These are phyloP conservation scores for Tulasnella calospora DNA, from an alignment of 768 basidiomycete species.

Conservation along the genomic window DNA sequence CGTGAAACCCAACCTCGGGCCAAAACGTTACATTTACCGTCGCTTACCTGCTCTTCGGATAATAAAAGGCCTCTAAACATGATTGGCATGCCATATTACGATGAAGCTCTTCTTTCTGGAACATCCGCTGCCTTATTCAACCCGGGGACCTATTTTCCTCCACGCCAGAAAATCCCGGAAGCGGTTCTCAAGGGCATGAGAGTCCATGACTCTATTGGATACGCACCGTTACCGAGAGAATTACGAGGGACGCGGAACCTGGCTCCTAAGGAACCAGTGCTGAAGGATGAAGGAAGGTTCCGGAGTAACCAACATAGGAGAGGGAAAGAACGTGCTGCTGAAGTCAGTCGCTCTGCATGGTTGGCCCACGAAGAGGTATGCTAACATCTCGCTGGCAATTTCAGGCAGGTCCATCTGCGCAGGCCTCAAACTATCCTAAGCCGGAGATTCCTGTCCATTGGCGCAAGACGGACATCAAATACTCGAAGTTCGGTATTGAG, in stretches of 20 bases:
- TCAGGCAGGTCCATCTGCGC: background rate
- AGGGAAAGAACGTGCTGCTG: background rate
- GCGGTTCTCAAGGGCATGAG: constrained; percentile 75
- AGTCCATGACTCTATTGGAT: constrained; percentile 82
- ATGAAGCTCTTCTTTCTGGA: constrained; percentile 64
- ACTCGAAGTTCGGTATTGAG: constrained; percentile 96
- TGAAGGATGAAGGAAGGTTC: constrained; percentile 63
- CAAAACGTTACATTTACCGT: background rate
- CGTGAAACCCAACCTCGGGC: constrained; percentile 32
- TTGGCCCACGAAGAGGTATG: background rate
- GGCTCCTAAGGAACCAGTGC: constrained; percentile 46
- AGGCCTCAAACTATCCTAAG: background rate
- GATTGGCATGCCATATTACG: constrained; percentile 85
- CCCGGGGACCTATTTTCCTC: constrained; percentile 49
- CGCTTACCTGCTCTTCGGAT: background rate
- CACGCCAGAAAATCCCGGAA: constrained; percentile 71
- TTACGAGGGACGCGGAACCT: constrained; percentile 80
- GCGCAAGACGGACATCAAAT: constrained; percentile 93
- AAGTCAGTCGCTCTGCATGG: background rate
- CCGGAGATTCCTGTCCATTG: constrained; percentile 70
- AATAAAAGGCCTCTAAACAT: constrained; percentile 72
- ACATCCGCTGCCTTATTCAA: constrained; percentile 41
- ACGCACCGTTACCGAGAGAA: constrained; percentile 82
- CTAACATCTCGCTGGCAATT: background rate
- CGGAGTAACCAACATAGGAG: constrained; percentile 54